Evolutionary conservation across 225 moss, liverwort and hornwort species (phyloP).

Genomic region (Climacium dendroides): DNA sequence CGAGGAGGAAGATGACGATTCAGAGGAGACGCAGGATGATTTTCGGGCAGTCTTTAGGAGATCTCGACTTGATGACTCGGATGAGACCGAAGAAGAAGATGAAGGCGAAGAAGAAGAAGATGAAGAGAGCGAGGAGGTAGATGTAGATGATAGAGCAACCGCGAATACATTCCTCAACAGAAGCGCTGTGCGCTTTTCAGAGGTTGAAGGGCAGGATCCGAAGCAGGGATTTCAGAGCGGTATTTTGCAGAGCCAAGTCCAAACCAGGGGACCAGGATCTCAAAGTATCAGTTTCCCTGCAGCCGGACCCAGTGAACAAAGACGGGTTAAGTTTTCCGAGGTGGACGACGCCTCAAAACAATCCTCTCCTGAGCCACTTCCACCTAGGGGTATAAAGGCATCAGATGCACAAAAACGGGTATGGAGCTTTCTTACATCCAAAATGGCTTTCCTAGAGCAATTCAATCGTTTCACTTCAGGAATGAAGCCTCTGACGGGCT

Average conservation of each 20-base stretch:
- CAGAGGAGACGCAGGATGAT: conserved; percentile 14
- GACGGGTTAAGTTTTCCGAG: background rate
- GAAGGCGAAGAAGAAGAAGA: background rate
- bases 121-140: conserved; percentile 24
- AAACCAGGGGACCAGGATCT: background rate
- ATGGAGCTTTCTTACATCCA: background rate
- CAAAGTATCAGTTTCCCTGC: background rate
- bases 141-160: conserved; percentile 11
- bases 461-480: background rate
- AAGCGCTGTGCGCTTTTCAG: background rate
- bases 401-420: conserved; percentile 36
- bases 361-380: conserved; percentile 1
- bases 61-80: conserved; percentile 14
- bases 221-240: conserved; percentile 8
- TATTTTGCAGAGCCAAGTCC: background rate
- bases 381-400: background rate
- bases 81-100: conserved; percentile 8
- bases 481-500: background rate
- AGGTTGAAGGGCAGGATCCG: background rate
- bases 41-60: conserved; percentile 16
- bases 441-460: background rate
- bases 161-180: conserved; percentile 5
- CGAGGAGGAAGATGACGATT: conserved; percentile 26
- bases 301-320: conserved; percentile 6
- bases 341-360: background rate